Conservation (phyloP, 768 basidiomycete genomes). For the button mushroom (Agaricus bisporus) region DNA sequence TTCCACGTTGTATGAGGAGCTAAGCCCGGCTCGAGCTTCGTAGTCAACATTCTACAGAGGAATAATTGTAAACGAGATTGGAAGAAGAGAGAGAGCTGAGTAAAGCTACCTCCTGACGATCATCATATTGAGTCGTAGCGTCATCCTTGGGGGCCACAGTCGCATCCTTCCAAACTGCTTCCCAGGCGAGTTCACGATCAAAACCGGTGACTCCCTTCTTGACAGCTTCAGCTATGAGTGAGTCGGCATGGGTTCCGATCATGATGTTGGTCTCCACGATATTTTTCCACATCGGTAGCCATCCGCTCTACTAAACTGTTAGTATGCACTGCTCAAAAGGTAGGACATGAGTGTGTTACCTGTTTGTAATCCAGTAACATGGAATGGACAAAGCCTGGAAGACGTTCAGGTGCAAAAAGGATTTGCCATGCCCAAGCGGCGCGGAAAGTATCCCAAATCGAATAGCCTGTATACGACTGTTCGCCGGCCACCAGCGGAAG, state of each 20-base stretch:
- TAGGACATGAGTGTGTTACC: slow-evolving; percentile 26
- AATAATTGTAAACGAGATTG: background rate
- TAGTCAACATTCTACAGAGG: slow-evolving; percentile 58
- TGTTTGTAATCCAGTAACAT: slow-evolving; percentile 77
- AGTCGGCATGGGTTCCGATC: slow-evolving; percentile 78
- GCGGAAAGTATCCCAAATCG: slow-evolving; percentile 76
- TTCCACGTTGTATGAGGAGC: slow-evolving; percentile 49
- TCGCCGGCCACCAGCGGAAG: slow-evolving; percentile 40
- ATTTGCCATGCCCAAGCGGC: slow-evolving; percentile 79
- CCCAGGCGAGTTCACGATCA: slow-evolving; percentile 59
- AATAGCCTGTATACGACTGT: slow-evolving; percentile 75
- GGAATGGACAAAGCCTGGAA: slow-evolving; percentile 68
- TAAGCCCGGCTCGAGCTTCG: slow-evolving; percentile 76
- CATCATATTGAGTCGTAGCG: slow-evolving; percentile 50
- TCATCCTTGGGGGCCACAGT: slow-evolving; percentile 58
- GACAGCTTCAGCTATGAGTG: slow-evolving; percentile 67
- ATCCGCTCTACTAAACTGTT: slow-evolving; percentile 45
- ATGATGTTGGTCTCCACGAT: slow-evolving; percentile 85
- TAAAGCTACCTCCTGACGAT: slow-evolving; percentile 57
- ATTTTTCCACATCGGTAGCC: slow-evolving; percentile 92
- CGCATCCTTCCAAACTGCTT: slow-evolving; percentile 71
- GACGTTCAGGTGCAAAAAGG: slow-evolving; percentile 68
- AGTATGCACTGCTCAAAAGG: background rate
- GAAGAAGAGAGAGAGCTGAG: background rate
- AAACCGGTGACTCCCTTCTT: slow-evolving; percentile 61